A percentile compares a stretch with the other conserved stretches of the same genome.
Evolutionary conservation across 129 eudicot species (phyloP).

Genomic region (Lactuca sativa): DNA sequence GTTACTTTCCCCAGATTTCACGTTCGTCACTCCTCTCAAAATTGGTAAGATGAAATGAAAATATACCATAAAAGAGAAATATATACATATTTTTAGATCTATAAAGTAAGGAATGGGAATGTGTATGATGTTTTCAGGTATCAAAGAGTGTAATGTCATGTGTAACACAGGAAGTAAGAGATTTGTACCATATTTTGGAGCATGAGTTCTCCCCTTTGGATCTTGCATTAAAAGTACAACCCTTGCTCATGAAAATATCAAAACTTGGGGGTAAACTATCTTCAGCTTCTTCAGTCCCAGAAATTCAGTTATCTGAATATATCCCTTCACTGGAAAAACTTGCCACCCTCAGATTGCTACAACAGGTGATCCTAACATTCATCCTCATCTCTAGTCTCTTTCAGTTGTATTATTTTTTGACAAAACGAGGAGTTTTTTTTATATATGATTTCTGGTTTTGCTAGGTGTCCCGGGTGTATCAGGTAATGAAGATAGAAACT

Average conservation of each 20-base stretch:
- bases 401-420: no score
- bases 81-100: slow-evolving; percentile 17
- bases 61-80: neutral
- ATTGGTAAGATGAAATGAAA: slow-evolving; percentile 39
- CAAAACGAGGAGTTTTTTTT: neutral
- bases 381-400: no score
- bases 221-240: slow-evolving; percentile 56
- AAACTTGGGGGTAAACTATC: slow-evolving; percentile 71
- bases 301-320: slow-evolving; percentile 63
- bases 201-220: slow-evolving; percentile 61
- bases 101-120: slow-evolving; percentile 59
- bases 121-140: slow-evolving; percentile 43
- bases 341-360: slow-evolving; percentile 71
- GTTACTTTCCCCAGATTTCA: slow-evolving; percentile 36
- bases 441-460: neutral
- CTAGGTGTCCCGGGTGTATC: slow-evolving; percentile 72
- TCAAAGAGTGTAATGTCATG: slow-evolving; percentile 71
- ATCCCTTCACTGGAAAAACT: slow-evolving; percentile 55
- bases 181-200: slow-evolving; percentile 63
- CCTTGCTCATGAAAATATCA: slow-evolving; percentile 54
- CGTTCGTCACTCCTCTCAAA: slow-evolving; percentile 46
- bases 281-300: slow-evolving; percentile 73
- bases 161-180: slow-evolving; percentile 74
- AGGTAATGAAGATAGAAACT: slow-evolving; percentile 57
- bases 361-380: slow-evolving; percentile 46